phyloP scores from a whole-genome alignment of 768 basidiomycete species.

The Pleurotus tuber-regium region DNA sequence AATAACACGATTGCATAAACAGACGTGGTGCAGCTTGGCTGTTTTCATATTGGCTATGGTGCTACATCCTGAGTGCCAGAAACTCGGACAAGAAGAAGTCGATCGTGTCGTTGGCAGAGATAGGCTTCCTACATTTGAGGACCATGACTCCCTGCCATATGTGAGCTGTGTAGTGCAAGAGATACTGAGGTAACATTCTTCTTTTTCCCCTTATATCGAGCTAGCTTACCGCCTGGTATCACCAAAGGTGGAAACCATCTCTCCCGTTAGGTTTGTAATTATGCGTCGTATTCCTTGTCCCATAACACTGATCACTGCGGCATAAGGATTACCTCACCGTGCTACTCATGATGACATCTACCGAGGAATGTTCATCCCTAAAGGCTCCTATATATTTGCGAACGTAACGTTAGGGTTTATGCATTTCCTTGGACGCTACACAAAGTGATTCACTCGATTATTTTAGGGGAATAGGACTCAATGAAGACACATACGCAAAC shows the following conservation, averaged over 20 bases:
- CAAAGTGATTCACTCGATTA: no score
- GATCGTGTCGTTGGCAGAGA: conserved; percentile 24
- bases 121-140: conserved; percentile 22
- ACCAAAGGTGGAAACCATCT: conserved; percentile 4
- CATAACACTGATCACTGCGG: no score
- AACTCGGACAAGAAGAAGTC: conserved; percentile 24
- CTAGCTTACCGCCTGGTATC: background rate
- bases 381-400: conserved; percentile 12
- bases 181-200: background rate
- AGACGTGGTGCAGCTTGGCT: conserved; percentile 3
- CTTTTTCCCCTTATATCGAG: background rate
- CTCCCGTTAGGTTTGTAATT: conserved; percentile 11
- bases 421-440: no score
- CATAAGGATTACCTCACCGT: conserved; percentile 18
- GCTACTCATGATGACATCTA: conserved; percentile 24
- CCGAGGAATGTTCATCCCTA: conserved; percentile 27
- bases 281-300: no score
- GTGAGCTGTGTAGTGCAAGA: conserved; percentile 24
- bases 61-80: conserved; percentile 25
- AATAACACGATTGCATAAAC: background rate
- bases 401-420: background rate
- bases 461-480: background rate
- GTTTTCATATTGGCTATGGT: conserved; percentile 26
- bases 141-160: conserved; percentile 19
- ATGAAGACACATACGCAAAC: background rate